Conservation (phyloP, 805 yeast genomes). For the Myxozyma vanderwaltii region DNA sequence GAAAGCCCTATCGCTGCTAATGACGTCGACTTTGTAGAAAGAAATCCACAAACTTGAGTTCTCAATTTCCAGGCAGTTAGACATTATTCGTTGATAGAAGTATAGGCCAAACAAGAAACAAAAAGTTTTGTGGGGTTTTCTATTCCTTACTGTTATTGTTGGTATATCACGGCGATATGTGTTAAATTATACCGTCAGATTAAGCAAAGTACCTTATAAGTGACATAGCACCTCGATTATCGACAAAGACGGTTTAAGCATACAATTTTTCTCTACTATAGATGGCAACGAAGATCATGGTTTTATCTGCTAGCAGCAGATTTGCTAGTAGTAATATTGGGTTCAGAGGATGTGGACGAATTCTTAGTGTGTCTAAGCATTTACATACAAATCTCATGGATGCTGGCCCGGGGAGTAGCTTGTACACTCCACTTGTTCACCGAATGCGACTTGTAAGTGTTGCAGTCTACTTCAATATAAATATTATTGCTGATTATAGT, state of each 20-base stretch:
- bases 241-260: too few relatives aligned
- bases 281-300: not conserved
- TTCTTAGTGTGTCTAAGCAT: not conserved
- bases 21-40: not conserved
- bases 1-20: not conserved
- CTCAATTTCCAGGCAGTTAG: too few relatives aligned
- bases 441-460: conserved; percentile 18
- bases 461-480: not conserved
- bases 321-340: not conserved
- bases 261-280: too few relatives aligned
- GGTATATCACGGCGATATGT: not conserved
- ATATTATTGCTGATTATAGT: not conserved
- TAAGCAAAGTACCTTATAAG: too few relatives aligned
- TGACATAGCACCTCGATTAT: too few relatives aligned
- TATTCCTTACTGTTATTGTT: too few relatives aligned
- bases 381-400: not conserved
- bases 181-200: too few relatives aligned
- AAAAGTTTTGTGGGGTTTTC: too few relatives aligned
- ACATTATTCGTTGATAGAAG: too few relatives aligned
- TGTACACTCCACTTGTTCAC: conserved; percentile 12
- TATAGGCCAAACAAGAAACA: too few relatives aligned
- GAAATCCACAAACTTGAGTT: not conserved
- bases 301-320: not conserved
- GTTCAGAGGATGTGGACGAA: not conserved
- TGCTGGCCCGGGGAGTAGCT: not conserved